Evolutionary conservation across 495 filamentous ascomycete genomes (phyloP).

Genomic region (Podospora pseudocomata): DNA sequence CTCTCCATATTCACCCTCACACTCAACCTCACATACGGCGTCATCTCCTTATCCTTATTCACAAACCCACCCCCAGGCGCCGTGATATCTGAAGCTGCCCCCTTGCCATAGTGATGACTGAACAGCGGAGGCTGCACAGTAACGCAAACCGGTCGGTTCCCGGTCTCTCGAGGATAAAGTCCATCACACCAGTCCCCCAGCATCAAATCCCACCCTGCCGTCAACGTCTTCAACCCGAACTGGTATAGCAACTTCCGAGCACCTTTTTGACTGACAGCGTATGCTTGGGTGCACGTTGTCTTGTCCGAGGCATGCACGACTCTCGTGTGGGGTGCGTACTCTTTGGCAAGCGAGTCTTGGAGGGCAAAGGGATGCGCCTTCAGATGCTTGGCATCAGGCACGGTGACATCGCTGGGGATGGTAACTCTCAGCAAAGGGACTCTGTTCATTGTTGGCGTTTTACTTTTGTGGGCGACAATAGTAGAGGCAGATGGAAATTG

Average conservation of each 20-base stretch:
- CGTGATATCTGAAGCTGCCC: conserved; percentile 42
- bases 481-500: conserved; percentile 32
- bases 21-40: conserved; percentile 45
- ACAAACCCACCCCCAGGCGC: conserved; percentile 44
- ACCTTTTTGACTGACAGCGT: conserved; percentile 44
- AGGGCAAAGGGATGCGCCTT: conserved; percentile 45
- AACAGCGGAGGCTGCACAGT: conserved; percentile 49
- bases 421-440: conserved; percentile 31
- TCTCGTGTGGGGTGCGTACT: conserved; percentile 43
- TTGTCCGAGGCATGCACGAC: conserved; percentile 41
- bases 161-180: conserved; percentile 10
- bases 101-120: conserved; percentile 41
- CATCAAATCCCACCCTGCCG: conserved; percentile 44
- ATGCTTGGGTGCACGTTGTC: conserved; percentile 45
- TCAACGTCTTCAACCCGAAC: conserved; percentile 38
- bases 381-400: conserved; percentile 39
- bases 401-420: conserved; percentile 38
- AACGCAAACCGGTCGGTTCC: conserved; percentile 33
- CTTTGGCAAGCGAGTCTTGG: conserved; percentile 34
- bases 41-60: conserved; percentile 38
- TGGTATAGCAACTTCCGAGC: conserved; percentile 42
- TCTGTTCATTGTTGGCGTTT: background rate
- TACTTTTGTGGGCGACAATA: background rate
- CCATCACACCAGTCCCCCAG: conserved; percentile 47
- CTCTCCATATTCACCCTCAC: conserved; percentile 42